Evolutionary conservation across 441 rosid species (phyloP), one percentile per base, ranked within the genome.

Genomic region (Gossypium lobatum): DNA sequence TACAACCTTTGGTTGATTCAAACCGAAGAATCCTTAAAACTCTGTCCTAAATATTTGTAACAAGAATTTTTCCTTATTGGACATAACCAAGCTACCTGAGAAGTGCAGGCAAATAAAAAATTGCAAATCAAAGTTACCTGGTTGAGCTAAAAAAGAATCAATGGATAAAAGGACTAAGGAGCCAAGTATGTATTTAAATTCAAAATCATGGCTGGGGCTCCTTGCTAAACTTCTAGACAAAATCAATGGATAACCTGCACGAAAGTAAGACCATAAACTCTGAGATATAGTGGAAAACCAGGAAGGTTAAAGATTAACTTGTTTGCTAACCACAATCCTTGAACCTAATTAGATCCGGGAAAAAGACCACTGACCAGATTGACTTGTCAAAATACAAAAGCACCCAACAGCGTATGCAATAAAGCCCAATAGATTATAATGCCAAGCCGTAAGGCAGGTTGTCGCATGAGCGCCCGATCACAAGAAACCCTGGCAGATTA

Each of bases 401-500:
- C 66, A 50, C 95, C 96, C 70, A 95, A 83, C 73, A 95, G 87
- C 1, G 92, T 85, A 80, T 97, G 99, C 73, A 95, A 58, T 48
- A 97, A 54, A 31, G 97, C 98, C 99, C 99, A 91, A 80, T 95
- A 91, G 2, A 92, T 74, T 72, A 95, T 91, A 73, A 97, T 93
- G 54, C 95, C 84, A 72, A 97, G 96, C 82, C 97, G 91, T 54
- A 93, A 88, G 21, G 88, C 89, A 78, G 99, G 98, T 76, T 88
- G 97, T 76, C 92, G 88, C 99, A 93, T 93, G 54, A 96, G 86
- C 28, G 99, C 84, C 76, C 99, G 85, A 75, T 96, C 98, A 83
- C 99, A 96, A 63, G 97, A 92, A 74, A 94, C 99, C 99, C 99
- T 95, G 86, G 53, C 13, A 75, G 18, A 77, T 48, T 23, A 64